phyloP scores from a whole-genome alignment of 305 asterid species.

The Fraxinus latifolia region DNA sequence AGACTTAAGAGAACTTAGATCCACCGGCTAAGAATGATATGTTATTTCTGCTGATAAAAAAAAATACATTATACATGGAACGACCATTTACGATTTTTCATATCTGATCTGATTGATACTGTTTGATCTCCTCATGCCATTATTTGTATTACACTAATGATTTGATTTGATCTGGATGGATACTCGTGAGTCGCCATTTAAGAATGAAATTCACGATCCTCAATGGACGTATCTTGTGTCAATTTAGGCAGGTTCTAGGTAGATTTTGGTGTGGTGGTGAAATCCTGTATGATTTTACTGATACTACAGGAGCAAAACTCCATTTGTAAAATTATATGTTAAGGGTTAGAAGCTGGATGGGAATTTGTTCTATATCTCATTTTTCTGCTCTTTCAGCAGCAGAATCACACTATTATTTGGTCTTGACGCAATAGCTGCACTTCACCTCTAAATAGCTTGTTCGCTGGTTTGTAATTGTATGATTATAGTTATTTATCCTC shows the following conservation, averaged over 20 bases:
- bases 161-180: slow-evolving; percentile 15
- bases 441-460: neutral
- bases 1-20: neutral
- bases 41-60: neutral
- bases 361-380: neutral
- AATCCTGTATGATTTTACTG: neutral
- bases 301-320: neutral
- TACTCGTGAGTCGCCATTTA: neutral
- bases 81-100: neutral
- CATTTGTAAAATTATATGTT: neutral
- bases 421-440: neutral
- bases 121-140: neutral
- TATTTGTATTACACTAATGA: neutral
- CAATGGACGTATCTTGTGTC: neutral
- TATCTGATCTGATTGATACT: neutral
- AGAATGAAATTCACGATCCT: neutral
- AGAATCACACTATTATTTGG: neutral
- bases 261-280: neutral
- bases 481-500: neutral
- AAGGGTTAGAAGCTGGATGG: neutral
- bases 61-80: neutral
- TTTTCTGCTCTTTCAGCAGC: neutral
- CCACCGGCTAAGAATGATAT: neutral
- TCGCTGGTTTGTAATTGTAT: neutral
- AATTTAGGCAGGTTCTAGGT: slow-evolving; percentile 4